These are phyloP conservation scores for Talaromyces sp. DNA, from an alignment of 2,329 filamentous ascomycete genomes.

Conservation along the genomic window DNA sequence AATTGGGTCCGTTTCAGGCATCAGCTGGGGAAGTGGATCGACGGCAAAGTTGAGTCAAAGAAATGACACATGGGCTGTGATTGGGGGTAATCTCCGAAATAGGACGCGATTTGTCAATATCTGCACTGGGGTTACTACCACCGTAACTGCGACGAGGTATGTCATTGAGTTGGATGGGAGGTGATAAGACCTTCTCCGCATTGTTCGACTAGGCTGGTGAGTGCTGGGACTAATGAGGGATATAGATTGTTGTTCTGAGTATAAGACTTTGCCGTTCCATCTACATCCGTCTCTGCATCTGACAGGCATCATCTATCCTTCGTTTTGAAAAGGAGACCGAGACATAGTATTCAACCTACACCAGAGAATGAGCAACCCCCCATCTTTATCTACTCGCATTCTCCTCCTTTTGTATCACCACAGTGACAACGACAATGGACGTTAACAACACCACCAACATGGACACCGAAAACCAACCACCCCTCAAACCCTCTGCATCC, in stretches of 20 bases:
- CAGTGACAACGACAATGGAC: slow-evolving; percentile 1
- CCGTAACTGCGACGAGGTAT: background rate
- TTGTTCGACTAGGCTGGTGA: background rate
- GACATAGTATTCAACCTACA: no score
- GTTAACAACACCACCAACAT: background rate
- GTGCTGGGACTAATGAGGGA: background rate
- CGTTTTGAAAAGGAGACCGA: background rate
- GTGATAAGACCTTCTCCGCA: background rate
- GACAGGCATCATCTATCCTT: background rate
- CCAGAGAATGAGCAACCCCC: slow-evolving; percentile 15
- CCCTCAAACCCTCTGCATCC: slow-evolving; percentile 12
- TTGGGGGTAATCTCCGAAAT: slow-evolving; percentile 17
- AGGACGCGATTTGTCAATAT: slow-evolving; percentile 9
- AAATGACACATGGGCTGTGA: slow-evolving; percentile 9
- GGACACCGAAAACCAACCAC: slow-evolving; percentile 11
- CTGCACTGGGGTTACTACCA: background rate
- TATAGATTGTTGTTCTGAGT: background rate
- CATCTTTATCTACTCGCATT: background rate
- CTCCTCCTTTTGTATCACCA: background rate
- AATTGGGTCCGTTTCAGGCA: background rate
- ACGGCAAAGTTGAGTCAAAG: background rate
- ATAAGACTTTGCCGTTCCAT: background rate
- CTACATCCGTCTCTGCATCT: background rate
- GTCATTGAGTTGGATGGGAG: background rate
- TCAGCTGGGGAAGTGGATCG: background rate